Percentiles rank a stretch among this genome's conserved stretches.
Conservation (phyloP, 2,329 filamentous ascomycete genomes). For the Ceratocystis lukuohia region DNA sequence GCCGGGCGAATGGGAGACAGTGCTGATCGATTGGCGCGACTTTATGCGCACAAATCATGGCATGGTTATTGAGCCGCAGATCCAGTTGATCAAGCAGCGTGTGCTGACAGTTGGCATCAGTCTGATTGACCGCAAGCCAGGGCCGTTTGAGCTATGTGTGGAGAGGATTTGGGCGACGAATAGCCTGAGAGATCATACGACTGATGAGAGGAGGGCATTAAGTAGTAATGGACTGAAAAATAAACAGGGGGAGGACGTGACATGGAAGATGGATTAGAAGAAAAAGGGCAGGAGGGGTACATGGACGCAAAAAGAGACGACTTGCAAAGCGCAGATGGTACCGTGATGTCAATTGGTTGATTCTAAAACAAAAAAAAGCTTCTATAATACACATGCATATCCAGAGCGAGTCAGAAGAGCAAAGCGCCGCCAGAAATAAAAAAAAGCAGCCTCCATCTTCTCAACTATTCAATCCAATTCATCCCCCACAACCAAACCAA, state of each 20-base stretch:
- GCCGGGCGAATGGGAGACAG: slow-evolving; percentile 84
- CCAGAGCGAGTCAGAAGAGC: too few relatives aligned
- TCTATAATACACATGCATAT: slow-evolving; percentile 10
- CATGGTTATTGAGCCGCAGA: slow-evolving; percentile 82
- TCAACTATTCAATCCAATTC: background rate
- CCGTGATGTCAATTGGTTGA: slow-evolving; percentile 6
- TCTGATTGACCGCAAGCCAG: slow-evolving; percentile 75
- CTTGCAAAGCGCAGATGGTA: background rate
- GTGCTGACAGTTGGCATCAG: slow-evolving; percentile 77
- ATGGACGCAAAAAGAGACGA: background rate
- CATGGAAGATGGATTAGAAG: slow-evolving; percentile 17
- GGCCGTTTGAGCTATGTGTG: slow-evolving; percentile 76
- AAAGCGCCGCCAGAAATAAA: background rate
- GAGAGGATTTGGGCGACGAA: slow-evolving; percentile 89
- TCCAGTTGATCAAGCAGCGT: slow-evolving; percentile 74
- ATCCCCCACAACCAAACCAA: background rate
- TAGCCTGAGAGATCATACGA: slow-evolving; percentile 19
- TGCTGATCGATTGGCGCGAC: slow-evolving; percentile 79
- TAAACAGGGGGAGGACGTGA: slow-evolving; percentile 18
- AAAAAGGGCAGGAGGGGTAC: background rate
- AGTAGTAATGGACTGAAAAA: slow-evolving; percentile 18
- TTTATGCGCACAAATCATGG: slow-evolving; percentile 94
- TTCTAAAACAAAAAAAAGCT: slow-evolving; percentile 10
- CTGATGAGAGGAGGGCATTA: slow-evolving; percentile 12
- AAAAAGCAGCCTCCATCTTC: background rate